Base-by-base conservation (phyloP, 2,329 filamentous ascomycete species). In the Chrysoporthe cubensis region DNA sequence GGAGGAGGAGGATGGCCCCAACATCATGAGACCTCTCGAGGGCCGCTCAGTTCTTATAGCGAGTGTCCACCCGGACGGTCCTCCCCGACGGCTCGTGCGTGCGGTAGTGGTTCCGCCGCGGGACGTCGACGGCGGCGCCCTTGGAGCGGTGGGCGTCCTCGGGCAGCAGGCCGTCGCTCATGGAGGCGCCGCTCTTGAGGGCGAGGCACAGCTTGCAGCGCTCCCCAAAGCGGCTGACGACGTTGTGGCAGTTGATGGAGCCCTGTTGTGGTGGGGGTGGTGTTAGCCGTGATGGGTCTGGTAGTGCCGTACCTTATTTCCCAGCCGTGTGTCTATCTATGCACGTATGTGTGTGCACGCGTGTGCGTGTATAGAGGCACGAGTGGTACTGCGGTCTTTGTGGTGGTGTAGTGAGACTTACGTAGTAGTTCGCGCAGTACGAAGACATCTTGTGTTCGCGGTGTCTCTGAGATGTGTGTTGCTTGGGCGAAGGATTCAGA, bases 351-450 rank as follows among this genome's bases (percentile, higher is more conserved):
- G 13, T 26, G 4, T 26, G 43, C 42, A 7, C 13, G n/a, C 16
- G 40, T 44, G 42, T 18, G 1, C 44, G n/a, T 21, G n/a, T 11
- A n/a, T 32, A 43, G 16, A 43, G 9, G 61, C 4, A 18, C 4
- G 56, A 14, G 18, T 21, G 32, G 9, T 8, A 57, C 26, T 37
- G 2, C 37, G 7, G 8, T 43, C 34, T 1, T 59, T 40, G 8
- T 57, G 54, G 6, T 57, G 37, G 3, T 43, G 57, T 2, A 26
- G 26, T 26, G 26, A 26, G 26, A 66, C 74, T 40, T 72, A 79
- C 78, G 65, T 80, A 80, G 72, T 78, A 79, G 70, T 79, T 80
- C 62, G 78, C 76, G 67, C 78, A 80, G 62, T 79, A 79, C 71
- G 75, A 79, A 72, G 71, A 68, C 74, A 77, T 76, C 58, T 42